Percentiles rank a stretch among this genome's conserved stretches.
These are phyloP conservation scores for Mucor ambiguus DNA, from an alignment of 371 early-diverging fungal species.

Conservation along the genomic window DNA sequence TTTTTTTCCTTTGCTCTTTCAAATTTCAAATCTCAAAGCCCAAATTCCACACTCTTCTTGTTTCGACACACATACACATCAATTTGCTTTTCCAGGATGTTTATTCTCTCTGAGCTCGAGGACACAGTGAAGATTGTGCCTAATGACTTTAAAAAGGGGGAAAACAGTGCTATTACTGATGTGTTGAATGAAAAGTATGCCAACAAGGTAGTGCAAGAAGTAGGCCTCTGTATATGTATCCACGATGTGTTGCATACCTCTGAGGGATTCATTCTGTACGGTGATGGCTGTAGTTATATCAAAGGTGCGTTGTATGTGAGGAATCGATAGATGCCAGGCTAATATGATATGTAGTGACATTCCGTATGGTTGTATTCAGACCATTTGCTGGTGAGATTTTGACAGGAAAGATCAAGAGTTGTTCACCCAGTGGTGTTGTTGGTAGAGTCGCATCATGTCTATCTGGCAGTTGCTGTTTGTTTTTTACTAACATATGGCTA, in stretches of 20 bases:
- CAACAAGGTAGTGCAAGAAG: constrained; percentile 91
- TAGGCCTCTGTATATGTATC: constrained; percentile 88
- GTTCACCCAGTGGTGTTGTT: constrained; percentile 67
- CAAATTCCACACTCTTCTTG: not conserved
- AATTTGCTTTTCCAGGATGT: constrained; percentile 60
- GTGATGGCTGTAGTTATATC: constrained; percentile 79
- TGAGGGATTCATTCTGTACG: constrained; percentile 84
- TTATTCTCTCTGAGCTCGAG: constrained; percentile 75
- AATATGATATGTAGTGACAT: constrained; percentile 53
- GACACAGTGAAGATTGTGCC: constrained; percentile 89
- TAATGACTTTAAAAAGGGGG: constrained; percentile 71
- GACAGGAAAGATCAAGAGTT: constrained; percentile 75
- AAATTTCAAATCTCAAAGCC: not conserved
- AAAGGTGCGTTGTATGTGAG: constrained; percentile 48
- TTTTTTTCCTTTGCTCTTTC: not conserved
- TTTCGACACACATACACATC: not conserved
- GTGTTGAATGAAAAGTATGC: constrained; percentile 91
- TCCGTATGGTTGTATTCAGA: constrained; percentile 88
- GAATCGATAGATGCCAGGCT: not conserved
- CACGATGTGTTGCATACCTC: constrained; percentile 78
- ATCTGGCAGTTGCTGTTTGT: not conserved
- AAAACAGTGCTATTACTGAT: constrained; percentile 80
- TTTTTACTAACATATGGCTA: not conserved
- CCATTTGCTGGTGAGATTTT: constrained; percentile 91
- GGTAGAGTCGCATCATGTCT: constrained; percentile 1